Evolutionary conservation across 2,329 filamentous ascomycete genomes (phyloP), one percentile per base, ranked within the genome.

Genomic region (Harringtonia lauricola): DNA sequence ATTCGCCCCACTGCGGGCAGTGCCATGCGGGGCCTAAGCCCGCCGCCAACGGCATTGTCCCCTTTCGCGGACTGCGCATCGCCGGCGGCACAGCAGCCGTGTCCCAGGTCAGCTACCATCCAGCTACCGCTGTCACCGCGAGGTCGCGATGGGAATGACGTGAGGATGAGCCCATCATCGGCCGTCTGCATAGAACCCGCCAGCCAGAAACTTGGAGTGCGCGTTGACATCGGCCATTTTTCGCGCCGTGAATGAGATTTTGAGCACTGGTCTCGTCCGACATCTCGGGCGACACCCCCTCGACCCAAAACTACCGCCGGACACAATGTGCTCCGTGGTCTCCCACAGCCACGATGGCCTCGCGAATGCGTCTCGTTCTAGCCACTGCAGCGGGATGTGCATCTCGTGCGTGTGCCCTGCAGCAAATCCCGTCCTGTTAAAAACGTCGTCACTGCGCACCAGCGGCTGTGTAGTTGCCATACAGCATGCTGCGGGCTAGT

Each of bases 131-230:
- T 29, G 28, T 29, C 28, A 29, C 28, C 28, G 28, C 28, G n/a
- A n/a, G 8, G 34, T 17, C n/a, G 34, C 34, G 7, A 36, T 19
- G 18, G 40, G 37, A 21, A 44, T 26, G 15, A 44, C 24, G 24
- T 44, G 42, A n/a, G n/a, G n/a, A 65, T 67, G n/a, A 76, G 53
- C 13, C 67, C 67, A 29, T 64, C 59, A 13, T 64, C 56, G n/a
- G 64, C 64, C 6, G 64, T 62, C 6, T 52, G 55, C 4, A 70
- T 63, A 51, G n/a, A 65, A 76, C 40, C 64, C 18, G 15, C 19
- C 63, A n/a, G 70, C 64, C 1, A 72, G 57, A 45, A 71, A 76
- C 47, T 77, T 76, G 0, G 73, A 70, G 51, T 70, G 73, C 4
- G 67, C 74, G 48, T 77, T 77, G 46, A 77, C 73, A 1, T 69